These are phyloP conservation scores for Marasmius sp. DNA, from an alignment of 1,284 basidiomycete genomes.

Conservation along the genomic window DNA sequence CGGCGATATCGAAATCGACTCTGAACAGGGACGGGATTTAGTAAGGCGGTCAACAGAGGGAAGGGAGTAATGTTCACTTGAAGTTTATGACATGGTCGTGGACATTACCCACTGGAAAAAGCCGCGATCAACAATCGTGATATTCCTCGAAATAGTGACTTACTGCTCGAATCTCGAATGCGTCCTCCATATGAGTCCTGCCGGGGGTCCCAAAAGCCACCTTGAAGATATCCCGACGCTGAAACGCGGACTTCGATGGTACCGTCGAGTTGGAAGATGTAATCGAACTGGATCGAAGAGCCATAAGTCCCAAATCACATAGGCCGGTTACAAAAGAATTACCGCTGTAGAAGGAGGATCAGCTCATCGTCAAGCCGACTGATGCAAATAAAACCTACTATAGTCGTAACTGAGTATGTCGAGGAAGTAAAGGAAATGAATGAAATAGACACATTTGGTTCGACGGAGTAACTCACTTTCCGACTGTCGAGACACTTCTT, in stretches of 20 bases:
- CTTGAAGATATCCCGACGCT: slow-evolving; percentile 70
- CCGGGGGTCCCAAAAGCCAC: slow-evolving; percentile 51
- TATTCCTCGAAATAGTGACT: background rate
- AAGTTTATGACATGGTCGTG: slow-evolving; percentile 73
- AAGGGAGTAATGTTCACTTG: slow-evolving; percentile 30
- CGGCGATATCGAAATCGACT: slow-evolving; percentile 62
- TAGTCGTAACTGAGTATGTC: slow-evolving; percentile 51
- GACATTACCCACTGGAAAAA: slow-evolving; percentile 56
- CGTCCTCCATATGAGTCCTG: slow-evolving; percentile 55
- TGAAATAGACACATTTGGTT: too few species aligned
- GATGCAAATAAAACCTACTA: slow-evolving; percentile 31
- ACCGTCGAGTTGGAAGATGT: slow-evolving; percentile 66
- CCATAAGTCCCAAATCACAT: background rate
- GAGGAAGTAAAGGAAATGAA: background rate
- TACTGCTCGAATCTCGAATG: slow-evolving; percentile 56
- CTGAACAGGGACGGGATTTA: slow-evolving; percentile 18
- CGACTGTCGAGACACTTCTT: slow-evolving; percentile 57
- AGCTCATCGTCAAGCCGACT: background rate
- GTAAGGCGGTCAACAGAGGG: background rate
- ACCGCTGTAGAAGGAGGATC: background rate
- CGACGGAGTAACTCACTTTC: slow-evolving; percentile 47
- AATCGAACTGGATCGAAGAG: slow-evolving; percentile 47
- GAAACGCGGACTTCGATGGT: slow-evolving; percentile 65
- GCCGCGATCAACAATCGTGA: slow-evolving; percentile 14
- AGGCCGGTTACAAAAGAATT: background rate